These are phyloP conservation scores for Aureobasidium sp. DNA, from an alignment of 2,329 filamentous ascomycete genomes.

Conservation along the genomic window DNA sequence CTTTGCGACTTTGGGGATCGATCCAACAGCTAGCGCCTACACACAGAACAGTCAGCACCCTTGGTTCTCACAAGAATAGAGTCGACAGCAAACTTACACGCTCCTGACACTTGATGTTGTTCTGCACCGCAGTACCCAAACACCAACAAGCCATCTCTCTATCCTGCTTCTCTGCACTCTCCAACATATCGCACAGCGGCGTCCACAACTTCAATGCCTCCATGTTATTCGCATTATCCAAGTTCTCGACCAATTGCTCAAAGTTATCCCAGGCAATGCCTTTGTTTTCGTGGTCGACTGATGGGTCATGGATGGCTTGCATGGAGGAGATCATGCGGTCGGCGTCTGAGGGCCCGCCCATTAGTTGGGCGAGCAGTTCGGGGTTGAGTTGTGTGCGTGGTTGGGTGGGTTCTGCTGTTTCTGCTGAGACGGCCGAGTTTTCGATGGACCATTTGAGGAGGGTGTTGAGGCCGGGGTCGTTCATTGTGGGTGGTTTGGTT, in stretches of 20 bases:
- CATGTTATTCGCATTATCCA: constrained; percentile 97
- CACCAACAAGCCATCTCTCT: constrained; percentile 89
- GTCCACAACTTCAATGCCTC: constrained; percentile 71
- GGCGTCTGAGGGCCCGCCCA: constrained; percentile 81
- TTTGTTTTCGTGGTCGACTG: constrained; percentile 64
- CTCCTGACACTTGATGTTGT: constrained; percentile 82
- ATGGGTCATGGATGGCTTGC: constrained; percentile 57
- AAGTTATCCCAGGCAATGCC: constrained; percentile 88
- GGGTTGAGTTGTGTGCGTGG: constrained; percentile 44
- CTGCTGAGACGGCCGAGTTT: constrained; percentile 42
- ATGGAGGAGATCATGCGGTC: constrained; percentile 86
- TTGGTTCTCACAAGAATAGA: constrained; percentile 12
- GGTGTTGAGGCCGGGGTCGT: constrained; percentile 59
- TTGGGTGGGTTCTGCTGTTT: constrained; percentile 16
- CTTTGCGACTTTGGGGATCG: constrained; percentile 59
- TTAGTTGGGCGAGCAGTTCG: constrained; percentile 63
- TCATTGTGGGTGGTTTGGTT: constrained; percentile 24
- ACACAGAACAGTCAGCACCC: not conserved
- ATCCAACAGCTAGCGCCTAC: constrained; percentile 51
- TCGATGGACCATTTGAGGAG: constrained; percentile 73
- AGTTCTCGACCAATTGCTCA: constrained; percentile 80
- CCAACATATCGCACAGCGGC: constrained; percentile 63
- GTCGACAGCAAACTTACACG: constrained; percentile 34
- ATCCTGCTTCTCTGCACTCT: constrained; percentile 60
- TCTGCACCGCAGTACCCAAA: constrained; percentile 89